Evolutionary conservation across 148 eudicot genomes (phyloP).

Genomic region (Chenopodium formosanum): DNA sequence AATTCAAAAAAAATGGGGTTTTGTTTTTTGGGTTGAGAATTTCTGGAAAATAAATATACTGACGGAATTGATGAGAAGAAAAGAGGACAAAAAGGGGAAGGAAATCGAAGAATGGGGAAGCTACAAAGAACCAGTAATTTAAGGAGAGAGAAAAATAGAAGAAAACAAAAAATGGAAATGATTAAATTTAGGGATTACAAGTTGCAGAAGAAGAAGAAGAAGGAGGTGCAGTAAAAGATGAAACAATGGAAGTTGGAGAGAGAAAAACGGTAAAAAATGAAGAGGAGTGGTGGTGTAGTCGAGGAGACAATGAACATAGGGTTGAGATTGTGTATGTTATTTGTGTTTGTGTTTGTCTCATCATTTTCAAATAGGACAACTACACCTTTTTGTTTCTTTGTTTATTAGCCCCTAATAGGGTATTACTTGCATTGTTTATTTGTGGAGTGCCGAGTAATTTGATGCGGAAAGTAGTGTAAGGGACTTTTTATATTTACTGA

Average conservation of each 20-base stretch:
- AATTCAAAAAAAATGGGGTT: constrained; percentile 14
- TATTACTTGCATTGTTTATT: too few species aligned
- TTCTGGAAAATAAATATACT: neutral
- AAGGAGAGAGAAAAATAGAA: constrained; percentile 5
- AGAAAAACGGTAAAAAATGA: constrained; percentile 8
- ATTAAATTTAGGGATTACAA: constrained; percentile 11
- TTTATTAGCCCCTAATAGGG: too few species aligned
- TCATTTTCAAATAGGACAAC: neutral
- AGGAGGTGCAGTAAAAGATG: neutral
- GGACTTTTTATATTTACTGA: too few species aligned
- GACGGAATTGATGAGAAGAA: constrained; percentile 4
- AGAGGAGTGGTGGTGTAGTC: constrained; percentile 7
- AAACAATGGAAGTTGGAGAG: neutral
- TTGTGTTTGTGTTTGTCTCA: neutral
- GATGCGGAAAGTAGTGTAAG: too few species aligned
- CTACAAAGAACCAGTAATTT: neutral
- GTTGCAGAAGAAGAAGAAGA: constrained; percentile 32
- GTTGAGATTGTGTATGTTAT: neutral
- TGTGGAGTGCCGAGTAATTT: too few species aligned
- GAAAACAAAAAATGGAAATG: neutral
- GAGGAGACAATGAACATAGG: constrained; percentile 17
- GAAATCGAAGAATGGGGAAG: constrained; percentile 15
- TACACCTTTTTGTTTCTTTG: neutral
- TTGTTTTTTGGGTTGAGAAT: neutral
- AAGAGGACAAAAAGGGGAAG: constrained; percentile 16